Base-by-base conservation (phyloP, 2,329 filamentous ascomycete genomes). In the Calcarisporium arbuscula region DNA sequence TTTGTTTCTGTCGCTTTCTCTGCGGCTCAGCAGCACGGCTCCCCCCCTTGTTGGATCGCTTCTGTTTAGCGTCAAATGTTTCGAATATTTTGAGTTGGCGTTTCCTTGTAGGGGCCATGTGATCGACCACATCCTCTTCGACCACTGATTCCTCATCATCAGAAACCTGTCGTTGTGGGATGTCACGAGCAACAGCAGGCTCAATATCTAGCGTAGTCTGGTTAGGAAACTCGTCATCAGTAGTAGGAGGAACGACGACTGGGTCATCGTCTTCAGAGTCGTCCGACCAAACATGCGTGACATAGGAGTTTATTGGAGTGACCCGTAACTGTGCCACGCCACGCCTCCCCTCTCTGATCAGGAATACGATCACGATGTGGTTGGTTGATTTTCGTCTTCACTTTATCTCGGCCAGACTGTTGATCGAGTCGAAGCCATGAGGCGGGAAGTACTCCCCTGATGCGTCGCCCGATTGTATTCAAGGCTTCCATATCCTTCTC, bases 351-450 rank as follows among this genome's bases (percentile, higher is more conserved):
- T 59, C 58, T 22, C 51, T n/a, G 58, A 28, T 66, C 61, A 1
- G 61, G 58, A 4, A 61, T 62, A 15, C 44, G 52, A 8, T 47
- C 53, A 51, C 34, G 47, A 41, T 43, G 47, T 27, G 51, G 55
- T 29, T 45, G 52, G 15, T 44, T 41, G 7, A 41, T 31, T 30
- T 52, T 52, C 36, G 53, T 56, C 32, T 50, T 41, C 22, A 46
- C 48, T 35, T 54, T 61, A 38, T 50, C 47, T 12, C 49, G 49
- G 44, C 48, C 56, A 19, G 56, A 43, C 36, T 68, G 60, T 38
- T 73, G 68, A 47, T 80, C 74, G 17, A 82, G 53, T 27, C 77
- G 69, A 36, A 82, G 63, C 72, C 77, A 81, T 6, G 78, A 82
- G n/a, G 78, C 78, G 25, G 78, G 78, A 28, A 82, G 63, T 7